These are phyloP conservation scores for Citrus inodora DNA, from an alignment of 345 rosid genomes.

Conservation along the genomic window DNA sequence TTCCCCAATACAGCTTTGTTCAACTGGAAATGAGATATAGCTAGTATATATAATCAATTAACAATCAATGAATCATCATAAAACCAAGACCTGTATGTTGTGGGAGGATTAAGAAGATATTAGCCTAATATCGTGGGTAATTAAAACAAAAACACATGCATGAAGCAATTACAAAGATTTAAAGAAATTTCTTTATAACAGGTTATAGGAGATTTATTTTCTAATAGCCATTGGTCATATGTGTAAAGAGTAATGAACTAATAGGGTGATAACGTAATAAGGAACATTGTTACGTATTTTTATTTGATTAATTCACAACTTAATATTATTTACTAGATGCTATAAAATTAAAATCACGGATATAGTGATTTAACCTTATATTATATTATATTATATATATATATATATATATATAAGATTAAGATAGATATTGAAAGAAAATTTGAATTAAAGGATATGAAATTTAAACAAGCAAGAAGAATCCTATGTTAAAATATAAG, in stretches of 20 bases:
- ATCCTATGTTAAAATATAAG: not conserved
- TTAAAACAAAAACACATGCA: not conserved
- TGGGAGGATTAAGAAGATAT: not conserved
- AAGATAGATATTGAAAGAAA: not conserved
- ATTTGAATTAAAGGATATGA: too few species aligned
- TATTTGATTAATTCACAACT: not conserved
- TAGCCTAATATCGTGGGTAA: not conserved
- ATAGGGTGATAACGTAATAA: too few species aligned
- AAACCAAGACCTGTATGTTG: not conserved
- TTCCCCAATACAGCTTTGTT: not conserved
- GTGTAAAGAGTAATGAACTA: not conserved
- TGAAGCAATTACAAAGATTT: not conserved
- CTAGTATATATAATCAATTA: not conserved
- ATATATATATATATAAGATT: not conserved
- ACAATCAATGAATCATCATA: not conserved
- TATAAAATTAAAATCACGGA: too few species aligned
- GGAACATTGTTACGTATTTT: not conserved
- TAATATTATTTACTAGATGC: too few species aligned
- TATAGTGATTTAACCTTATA: too few species aligned
- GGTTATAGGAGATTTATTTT: not conserved
- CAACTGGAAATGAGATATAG: not conserved
- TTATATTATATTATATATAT: too few species aligned
- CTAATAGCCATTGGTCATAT: not conserved
- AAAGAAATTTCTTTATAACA: not conserved
- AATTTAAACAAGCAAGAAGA: slow-evolving; percentile 3